Base-by-base conservation (phyloP, 2,329 filamentous ascomycete genomes). In the Talaromyces amestolkiae region DNA sequence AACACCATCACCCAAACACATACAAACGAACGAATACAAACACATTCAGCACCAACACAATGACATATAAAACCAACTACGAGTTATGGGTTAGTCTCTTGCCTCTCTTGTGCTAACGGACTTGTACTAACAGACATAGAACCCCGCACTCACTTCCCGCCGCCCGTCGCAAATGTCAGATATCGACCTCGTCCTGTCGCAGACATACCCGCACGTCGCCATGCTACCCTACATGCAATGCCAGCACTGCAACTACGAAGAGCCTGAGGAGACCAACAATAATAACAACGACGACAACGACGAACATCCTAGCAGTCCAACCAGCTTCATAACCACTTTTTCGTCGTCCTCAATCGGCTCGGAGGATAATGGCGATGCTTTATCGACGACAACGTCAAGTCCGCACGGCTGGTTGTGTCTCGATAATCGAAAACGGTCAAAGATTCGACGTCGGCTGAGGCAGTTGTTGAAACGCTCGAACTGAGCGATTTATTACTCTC, bases 21-120 rank as follows among this genome's bases (percentile, higher is more conserved):
- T 37, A 37, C n/a, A 33, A 56, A 56, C 53, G 17, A 53, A 56
- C 10, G 1, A n/a, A 17, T 6, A 54, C 54, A 43, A 43, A 58
- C 31, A 58, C 24, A 10, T 7, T 33, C 31, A 22, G 13, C 35
- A 3, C 13, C 13, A 24, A n/a, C 68, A 75, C 49, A 49, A 78
- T 77, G 74, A 70, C 69, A 53, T 78, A 78, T 74, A 78, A 76
- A 60, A 74, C 72, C 69, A 78, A 78, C 72, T 78, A 77, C 65
- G 75, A 78, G 66, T 72, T 76, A 59, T 76, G 78, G 61, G 76
- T 78, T 69, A 69, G 75, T 43, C 22, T 31, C 27, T 31, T 31
- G 27, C 27, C 35, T 31, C 24, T n/a, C n/a, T 19, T 27, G 24
- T 54, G 17, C n/a, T 17, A 1, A 27, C 31, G 15, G 17, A 19